Base-by-base conservation (phyloP, 352 stramenopile species). In the Globisporangium sylvaticum region DNA sequence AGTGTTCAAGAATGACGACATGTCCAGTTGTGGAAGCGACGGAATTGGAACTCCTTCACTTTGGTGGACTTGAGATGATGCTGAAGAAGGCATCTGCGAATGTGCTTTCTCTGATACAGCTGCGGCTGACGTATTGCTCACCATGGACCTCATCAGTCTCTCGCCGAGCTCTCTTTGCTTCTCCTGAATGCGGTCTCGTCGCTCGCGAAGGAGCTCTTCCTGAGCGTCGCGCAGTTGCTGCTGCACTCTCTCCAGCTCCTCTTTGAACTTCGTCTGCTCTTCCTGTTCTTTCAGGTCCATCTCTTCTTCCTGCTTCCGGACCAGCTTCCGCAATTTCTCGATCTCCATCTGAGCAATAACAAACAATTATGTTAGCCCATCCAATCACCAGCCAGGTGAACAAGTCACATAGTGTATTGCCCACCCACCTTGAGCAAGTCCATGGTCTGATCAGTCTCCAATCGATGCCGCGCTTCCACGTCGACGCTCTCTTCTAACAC, bases 401-500 rank as follows among this genome's bases (percentile, higher is more conserved):
- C 53, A 37, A 59, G 3, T 6, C 24, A 42, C n/a, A 55, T 9
- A 24, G 4, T 24, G 6, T n/a, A n/a, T 20, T 14, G 4, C 9
- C 27, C 24, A 56, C 57, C 1, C 37, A 77, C 70, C 66, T 86
- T 90, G 20, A 93, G 77, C 58, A 88, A 65, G 59, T 93, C 81
- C 53, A 93, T 65, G 1, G 83, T 91, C 62, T 91, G 74, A 54
- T 91, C 80, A 1, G 77, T 78, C 39, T 87, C 80, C 31, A 88
- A 58, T 20, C 83, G 76, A 57, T 73, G 65, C n/a, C 74, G 71
- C 5, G 70, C 74, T 71, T 94, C 87, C 0, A 72, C 53, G 20
- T 92, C 83, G 14, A 71, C 83, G 37, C 78, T 84, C 58, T 90
- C 73, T 55, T 91, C 81, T 58, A 92, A 67, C 62, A 81, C 74